Evolutionary conservation across 257 asterid species (phyloP), one percentile per base, ranked within the genome.

Genomic region (Solanum chmielewskii): DNA sequence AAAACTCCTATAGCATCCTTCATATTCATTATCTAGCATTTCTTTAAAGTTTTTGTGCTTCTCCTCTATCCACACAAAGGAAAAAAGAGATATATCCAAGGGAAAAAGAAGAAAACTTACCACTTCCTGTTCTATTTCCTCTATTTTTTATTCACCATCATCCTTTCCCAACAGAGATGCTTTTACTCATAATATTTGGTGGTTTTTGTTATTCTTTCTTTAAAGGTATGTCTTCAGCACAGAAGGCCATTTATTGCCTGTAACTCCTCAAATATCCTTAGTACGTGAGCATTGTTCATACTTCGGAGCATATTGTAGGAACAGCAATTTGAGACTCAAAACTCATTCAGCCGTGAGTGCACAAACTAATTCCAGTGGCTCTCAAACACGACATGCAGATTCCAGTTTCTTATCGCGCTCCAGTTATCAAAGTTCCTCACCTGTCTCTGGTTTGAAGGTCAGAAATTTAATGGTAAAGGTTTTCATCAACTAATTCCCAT

Each of bases 201-300:
- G 16, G 14, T 18, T 70, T 44, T 73, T 49, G 21, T 33, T 23
- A 86, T 44, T 87, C 70, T 60, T 73, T 35, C 47, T 90, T 89
- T 88, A 14, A 95, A 97, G 99, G 91, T 97, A 97, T 92, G 90
- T 95, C 86, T 97, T 97, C 91, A 97, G 96, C 93, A 97, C 99
- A 6, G 99, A 97, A 93, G 99, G 99, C 89, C 99, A 97, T 90
- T 91, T 97, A 84, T 93, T 97, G 88, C 99, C 99, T 56, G 93
- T 92, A 31, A 97, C 97, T 89, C 98, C 98, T 78, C 98, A 93
- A 91, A 92, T 95, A 91, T 94, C 98, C 83, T 80, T 97, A 89
- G 94, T 90, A 68, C 89, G 91, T 35, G 98, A 95, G 86, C 94
- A 93, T 87, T 97, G 98, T 90, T 90, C 95, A 62, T 97, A 97